These are phyloP conservation scores for Hordeum vulgare DNA, from an alignment of 176 grass and related monocot species.

Conservation along the genomic window MorexV3_pseudomolecules_assembly NC_058523.1:499511735-499512234, in stretches of 20 bases:
- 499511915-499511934: neutral
- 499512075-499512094: too few relatives aligned
- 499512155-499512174: too few relatives aligned
- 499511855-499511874: neutral
- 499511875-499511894: neutral
- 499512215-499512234: too few relatives aligned
- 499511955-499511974: too few relatives aligned
- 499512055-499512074: too few relatives aligned
- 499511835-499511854: constrained; percentile 46
- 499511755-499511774: constrained; percentile 96
- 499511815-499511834: constrained; percentile 68
- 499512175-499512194: too few relatives aligned
- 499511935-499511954: too few relatives aligned
- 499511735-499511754: constrained; percentile 86
- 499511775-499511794: constrained; percentile 86
- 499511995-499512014: neutral
- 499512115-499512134: too few relatives aligned
- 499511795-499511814: constrained; percentile 67
- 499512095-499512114: too few relatives aligned
- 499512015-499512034: neutral
- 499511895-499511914: neutral
- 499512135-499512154: too few relatives aligned
- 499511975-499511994: neutral
- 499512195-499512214: too few relatives aligned
- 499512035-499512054: constrained; percentile 13